These are phyloP conservation scores for Ascocoryne sarcoides DNA, from an alignment of 2,329 filamentous ascomycete genomes.

Conservation along the genomic window DNA sequence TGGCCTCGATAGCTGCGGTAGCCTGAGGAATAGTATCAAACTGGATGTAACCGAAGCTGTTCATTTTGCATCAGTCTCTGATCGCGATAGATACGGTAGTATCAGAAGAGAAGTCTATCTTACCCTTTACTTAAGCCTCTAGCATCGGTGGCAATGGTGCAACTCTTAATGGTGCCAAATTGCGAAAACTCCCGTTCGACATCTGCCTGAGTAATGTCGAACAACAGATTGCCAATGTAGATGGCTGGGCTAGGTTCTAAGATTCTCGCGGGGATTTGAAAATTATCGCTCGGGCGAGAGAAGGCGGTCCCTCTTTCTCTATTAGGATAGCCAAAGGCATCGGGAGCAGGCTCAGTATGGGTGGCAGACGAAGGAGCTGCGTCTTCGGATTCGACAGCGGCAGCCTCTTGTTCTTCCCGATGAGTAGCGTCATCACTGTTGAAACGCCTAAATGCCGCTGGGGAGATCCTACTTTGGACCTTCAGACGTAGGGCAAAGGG, in stretches of 20 bases:
- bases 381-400: constrained; percentile 9
- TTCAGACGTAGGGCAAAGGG: constrained; percentile 28
- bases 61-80: background rate
- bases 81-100: constrained; percentile 6
- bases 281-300: background rate
- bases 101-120: constrained; percentile 16
- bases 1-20: constrained; percentile 43
- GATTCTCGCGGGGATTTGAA: constrained; percentile 1
- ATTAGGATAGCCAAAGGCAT: background rate
- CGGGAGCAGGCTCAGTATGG: constrained; percentile 9
- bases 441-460: constrained; percentile 37
- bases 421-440: constrained; percentile 34
- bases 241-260: constrained; percentile 28
- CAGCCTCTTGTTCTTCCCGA: constrained; percentile 7
- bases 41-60: constrained; percentile 58
- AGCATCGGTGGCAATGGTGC: constrained; percentile 50
- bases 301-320: constrained; percentile 3
- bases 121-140: constrained; percentile 63
- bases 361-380: constrained; percentile 8
- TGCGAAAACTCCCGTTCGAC: constrained; percentile 48
- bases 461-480: constrained; percentile 27
- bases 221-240: constrained; percentile 64
- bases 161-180: constrained; percentile 45
- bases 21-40: constrained; percentile 47
- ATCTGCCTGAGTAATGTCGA: constrained; percentile 54